A percentile compares a stretch with the other conserved stretches of the same genome.
Evolutionary conservation across 257 asterid genomes (phyloP).

Genomic region (Mitragyna speciosa): DNA sequence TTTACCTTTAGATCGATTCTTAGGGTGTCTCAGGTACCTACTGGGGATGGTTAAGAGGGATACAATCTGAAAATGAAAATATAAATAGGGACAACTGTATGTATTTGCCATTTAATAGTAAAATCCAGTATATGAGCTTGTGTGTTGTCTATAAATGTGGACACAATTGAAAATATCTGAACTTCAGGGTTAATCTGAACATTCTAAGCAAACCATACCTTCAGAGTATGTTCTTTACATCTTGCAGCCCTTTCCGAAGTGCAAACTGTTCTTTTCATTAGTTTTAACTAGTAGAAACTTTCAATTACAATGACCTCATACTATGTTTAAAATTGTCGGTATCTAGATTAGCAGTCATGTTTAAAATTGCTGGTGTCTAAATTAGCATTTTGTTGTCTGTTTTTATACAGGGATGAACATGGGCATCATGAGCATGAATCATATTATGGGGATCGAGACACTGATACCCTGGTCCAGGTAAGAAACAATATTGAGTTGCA

Average conservation of each 20-base stretch:
- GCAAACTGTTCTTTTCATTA: background rate
- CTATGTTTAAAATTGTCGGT: background rate
- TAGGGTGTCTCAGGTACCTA: background rate
- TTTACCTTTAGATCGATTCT: background rate
- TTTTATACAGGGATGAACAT: slow-evolving; percentile 61
- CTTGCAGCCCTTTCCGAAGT: background rate
- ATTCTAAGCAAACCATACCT: background rate
- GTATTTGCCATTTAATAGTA: background rate
- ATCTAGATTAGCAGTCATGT: slow-evolving; percentile 10
- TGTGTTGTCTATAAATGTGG: background rate
- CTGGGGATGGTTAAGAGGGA: background rate
- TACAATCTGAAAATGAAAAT: background rate
- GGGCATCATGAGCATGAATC: slow-evolving; percentile 97
- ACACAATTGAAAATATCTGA: background rate
- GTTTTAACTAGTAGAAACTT: background rate
- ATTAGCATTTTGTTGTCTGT: slow-evolving; percentile 16
- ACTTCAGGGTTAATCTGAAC: background rate
- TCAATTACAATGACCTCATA: background rate
- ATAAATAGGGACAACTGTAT: background rate
- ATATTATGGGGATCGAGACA: slow-evolving; percentile 96
- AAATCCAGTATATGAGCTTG: background rate
- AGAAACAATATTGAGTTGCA: slow-evolving; percentile 25
- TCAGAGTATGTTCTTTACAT: background rate
- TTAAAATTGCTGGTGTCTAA: background rate
- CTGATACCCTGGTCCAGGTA: slow-evolving; percentile 82